Conservation (phyloP, 2,329 filamentous ascomycete species). For the Lasiodiplodia gonubiensis region DNA sequence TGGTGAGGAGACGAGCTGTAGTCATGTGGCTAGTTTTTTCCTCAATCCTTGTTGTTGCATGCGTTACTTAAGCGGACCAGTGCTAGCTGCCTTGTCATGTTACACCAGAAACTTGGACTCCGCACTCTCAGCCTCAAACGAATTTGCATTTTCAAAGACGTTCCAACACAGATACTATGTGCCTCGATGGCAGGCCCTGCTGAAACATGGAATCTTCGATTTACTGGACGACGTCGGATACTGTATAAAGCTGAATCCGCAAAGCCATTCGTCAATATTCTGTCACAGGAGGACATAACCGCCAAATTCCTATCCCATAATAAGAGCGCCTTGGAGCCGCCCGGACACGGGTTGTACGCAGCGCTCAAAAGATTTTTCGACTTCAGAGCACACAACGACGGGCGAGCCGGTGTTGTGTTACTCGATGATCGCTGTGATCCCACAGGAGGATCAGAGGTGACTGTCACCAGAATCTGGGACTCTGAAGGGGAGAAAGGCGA, state of each 20-base stretch:
- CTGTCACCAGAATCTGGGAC: background rate
- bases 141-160: background rate
- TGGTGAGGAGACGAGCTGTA: too few species aligned
- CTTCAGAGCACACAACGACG: background rate
- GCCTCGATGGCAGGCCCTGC: too few species aligned
- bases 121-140: background rate
- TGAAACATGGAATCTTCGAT: background rate
- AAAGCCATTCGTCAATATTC: background rate
- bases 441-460: background rate
- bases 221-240: background rate
- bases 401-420: background rate
- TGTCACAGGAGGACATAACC: background rate
- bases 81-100: too few species aligned
- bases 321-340: background rate
- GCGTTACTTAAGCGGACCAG: too few species aligned
- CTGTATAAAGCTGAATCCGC: background rate
- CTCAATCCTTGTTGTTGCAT: too few species aligned
- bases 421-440: conserved; percentile 1
- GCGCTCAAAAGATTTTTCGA: background rate
- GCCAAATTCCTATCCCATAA: background rate
- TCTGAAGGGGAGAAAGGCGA: background rate
- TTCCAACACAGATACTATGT: background rate
- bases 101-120: too few species aligned
- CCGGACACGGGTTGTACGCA: background rate
- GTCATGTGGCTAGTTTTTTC: too few species aligned